Evolutionary conservation across 257 asterid genomes (phyloP), one percentile per base, ranked within the genome.

Genomic region (Orobanche coerulescens): DNA sequence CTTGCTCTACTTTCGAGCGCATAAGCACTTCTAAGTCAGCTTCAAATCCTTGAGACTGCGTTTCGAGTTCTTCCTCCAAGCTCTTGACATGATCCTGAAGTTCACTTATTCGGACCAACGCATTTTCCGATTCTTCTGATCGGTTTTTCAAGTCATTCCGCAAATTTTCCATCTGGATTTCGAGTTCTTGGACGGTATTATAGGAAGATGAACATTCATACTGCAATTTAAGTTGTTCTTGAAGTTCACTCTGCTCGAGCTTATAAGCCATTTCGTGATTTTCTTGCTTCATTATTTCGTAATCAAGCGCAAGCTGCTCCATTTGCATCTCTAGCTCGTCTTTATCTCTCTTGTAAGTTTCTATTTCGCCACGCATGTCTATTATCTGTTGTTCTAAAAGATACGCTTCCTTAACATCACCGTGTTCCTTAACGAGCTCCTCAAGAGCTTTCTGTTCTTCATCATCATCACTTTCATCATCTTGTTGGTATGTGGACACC

Each of bases 291-390:
- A 82, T 71, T 56, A 90, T 89, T 82, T 93, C 97, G 2, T 93
- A 90, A 62, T 93, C 97, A 26, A 93, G 95, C 9, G 99, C 97
- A 28, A 93, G 88, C 79, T 93, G 97, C 79, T 93, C 99, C 95
- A 87, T 84, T 69, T 87, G 99, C 83, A 79, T 82, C 79, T 89
- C 96, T 8, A 87, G 51, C 50, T 93, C 96, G 23, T 93, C 96
- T 73, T 69, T 83, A 34, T 86, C 97, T 62, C 92, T 73, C 76
- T 71, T 79, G 67, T 72, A 84, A 66, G 76, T 87, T 71, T 83
- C 99, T 8, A 89, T 74, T 58, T 93, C 96, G 4, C 75, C 66
- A 24, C 77, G 81, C 68, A 89, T 79, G 68, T 89, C 96, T 70
- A 79, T 69, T 73, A 89, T 81, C 75, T 83, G 88, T 73, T 80